These are phyloP conservation scores for Benincasa hispida DNA, from an alignment of 306 rosid species.

Conservation along the genomic window DNA sequence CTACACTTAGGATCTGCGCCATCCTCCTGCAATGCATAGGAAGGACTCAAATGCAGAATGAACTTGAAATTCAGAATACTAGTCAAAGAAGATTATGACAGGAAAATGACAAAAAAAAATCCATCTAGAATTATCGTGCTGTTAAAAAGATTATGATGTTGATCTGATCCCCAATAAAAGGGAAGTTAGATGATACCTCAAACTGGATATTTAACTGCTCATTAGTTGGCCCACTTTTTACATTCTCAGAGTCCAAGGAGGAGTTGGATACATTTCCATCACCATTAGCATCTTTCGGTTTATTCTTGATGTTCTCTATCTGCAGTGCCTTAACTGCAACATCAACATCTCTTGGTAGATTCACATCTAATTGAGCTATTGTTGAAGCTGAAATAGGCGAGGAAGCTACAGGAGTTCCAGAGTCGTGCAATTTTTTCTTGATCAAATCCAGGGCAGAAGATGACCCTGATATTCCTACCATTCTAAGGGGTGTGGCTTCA, in stretches of 20 bases:
- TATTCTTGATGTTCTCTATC: constrained; percentile 58
- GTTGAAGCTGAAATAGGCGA: constrained; percentile 45
- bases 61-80: neutral
- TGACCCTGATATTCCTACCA: constrained; percentile 37
- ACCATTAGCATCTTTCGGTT: constrained; percentile 63
- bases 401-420: constrained; percentile 67
- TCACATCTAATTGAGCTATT: constrained; percentile 43
- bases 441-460: constrained; percentile 84
- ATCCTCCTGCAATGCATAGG: neutral
- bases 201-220: constrained; percentile 78
- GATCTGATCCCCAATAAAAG: neutral
- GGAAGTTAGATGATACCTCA: constrained; percentile 42
- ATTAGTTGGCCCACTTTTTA: constrained; percentile 69
- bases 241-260: constrained; percentile 94
- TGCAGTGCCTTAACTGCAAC: constrained; percentile 45
- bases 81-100: neutral
- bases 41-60: neutral
- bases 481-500: constrained; percentile 64
- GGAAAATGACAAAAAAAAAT: neutral
- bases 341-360: constrained; percentile 58
- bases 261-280: constrained; percentile 62
- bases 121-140: neutral
- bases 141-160: neutral
- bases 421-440: constrained; percentile 89
- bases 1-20: constrained; percentile 5